These are phyloP conservation scores for Sarocladiaceae sp. DNA, from an alignment of 2,329 filamentous ascomycete species.

Conservation along the genomic window DNA sequence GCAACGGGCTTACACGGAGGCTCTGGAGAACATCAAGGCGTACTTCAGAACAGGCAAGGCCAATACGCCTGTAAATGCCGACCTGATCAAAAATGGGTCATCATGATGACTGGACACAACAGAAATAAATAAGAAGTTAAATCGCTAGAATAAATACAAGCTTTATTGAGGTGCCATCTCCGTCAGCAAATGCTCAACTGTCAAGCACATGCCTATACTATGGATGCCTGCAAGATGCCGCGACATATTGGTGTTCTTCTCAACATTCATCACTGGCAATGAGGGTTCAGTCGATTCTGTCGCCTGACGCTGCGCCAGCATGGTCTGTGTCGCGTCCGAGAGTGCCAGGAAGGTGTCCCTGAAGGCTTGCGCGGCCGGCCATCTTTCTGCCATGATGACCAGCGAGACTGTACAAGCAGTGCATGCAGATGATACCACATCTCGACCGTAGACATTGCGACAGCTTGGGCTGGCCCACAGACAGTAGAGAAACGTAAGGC, in stretches of 20 bases:
- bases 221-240: not conserved
- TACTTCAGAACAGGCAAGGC: constrained; percentile 19
- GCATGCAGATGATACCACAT: not conserved
- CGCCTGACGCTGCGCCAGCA: not conserved
- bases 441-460: not conserved
- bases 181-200: not conserved
- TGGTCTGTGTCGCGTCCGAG: constrained; percentile 28
- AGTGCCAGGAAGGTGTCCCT: constrained; percentile 43
- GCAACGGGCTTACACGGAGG: constrained; percentile 34
- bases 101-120: no score
- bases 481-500: constrained; percentile 24
- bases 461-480: not conserved
- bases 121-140: no score
- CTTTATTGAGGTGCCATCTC: not conserved
- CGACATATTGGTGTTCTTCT: not conserved
- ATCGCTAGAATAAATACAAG: not conserved
- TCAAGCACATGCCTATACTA: constrained; percentile 4
- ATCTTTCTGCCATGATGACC: constrained; percentile 45
- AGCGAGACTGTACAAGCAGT: constrained; percentile 41
- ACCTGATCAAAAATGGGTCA: not conserved
- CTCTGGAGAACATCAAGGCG: constrained; percentile 22
- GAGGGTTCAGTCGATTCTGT: not conserved
- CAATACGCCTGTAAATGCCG: constrained; percentile 14
- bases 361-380: constrained; percentile 42
- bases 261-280: not conserved